phyloP scores from a whole-genome alignment of 2,329 filamentous ascomycete genomes.

The Neopestalotiopsis clavispora region DNA sequence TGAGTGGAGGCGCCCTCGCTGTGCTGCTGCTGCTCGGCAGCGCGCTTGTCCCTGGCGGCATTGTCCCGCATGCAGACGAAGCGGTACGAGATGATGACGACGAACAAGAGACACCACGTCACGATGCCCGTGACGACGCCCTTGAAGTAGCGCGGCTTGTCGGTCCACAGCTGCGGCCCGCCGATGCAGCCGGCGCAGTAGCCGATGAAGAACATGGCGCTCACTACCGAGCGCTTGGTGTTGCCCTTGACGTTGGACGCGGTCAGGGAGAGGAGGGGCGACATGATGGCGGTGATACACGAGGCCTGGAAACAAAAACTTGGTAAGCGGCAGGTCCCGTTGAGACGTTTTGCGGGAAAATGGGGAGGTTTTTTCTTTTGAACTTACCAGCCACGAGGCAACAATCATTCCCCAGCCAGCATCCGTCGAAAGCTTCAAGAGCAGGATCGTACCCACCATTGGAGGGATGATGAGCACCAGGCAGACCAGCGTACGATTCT shows the following conservation, averaged over 20 bases:
- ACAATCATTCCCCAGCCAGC: conserved; percentile 53
- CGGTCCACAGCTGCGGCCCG: conserved; percentile 53
- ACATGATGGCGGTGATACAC: conserved; percentile 47
- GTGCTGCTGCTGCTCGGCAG: neutral
- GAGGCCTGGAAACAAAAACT: conserved; percentile 34
- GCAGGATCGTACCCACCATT: conserved; percentile 47
- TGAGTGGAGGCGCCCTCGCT: conserved; percentile 6
- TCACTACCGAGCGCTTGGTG: conserved; percentile 52
- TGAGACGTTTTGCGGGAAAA: neutral
- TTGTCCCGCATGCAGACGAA: conserved; percentile 42
- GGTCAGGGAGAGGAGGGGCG: conserved; percentile 46
- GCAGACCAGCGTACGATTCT: conserved; percentile 43
- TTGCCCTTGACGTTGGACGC: conserved; percentile 57
- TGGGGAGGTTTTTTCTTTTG: neutral
- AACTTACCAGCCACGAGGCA: conserved; percentile 47
- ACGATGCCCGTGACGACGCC: conserved; percentile 51
- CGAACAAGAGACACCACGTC: conserved; percentile 45
- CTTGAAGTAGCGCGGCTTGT: conserved; percentile 47
- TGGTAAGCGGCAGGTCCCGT: neutral
- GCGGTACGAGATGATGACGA: conserved; percentile 39
- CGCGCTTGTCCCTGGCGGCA: conserved; percentile 25
- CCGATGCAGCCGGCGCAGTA: conserved; percentile 53
- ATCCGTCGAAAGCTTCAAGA: conserved; percentile 44
- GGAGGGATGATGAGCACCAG: conserved; percentile 46
- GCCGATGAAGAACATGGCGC: conserved; percentile 54